phyloP scores from a whole-genome alignment of 2,329 filamentous ascomycete genomes.

The Malbranchea cinnamomea region DNA sequence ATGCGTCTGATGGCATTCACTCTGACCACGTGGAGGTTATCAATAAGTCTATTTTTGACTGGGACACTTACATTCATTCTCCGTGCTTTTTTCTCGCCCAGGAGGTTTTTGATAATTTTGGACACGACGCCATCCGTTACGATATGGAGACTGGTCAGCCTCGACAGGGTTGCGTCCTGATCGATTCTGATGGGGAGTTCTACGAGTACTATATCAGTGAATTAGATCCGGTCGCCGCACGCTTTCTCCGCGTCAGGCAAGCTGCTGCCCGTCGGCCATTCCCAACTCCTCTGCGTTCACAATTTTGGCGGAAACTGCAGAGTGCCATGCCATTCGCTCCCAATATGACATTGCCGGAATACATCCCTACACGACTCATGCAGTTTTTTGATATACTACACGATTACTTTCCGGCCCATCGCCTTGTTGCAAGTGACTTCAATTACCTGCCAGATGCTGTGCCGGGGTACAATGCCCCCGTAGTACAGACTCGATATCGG shows the following conservation, averaged over 20 bases:
- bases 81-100: conserved; percentile 97
- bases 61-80: conserved; percentile 71
- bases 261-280: conserved; percentile 43
- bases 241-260: conserved; percentile 73
- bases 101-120: conserved; percentile 97
- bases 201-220: conserved; percentile 79
- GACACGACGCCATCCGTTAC: conserved; percentile 88
- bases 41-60: conserved; percentile 90
- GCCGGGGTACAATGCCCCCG: conserved; percentile 74
- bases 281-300: conserved; percentile 29
- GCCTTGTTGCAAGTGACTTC: conserved; percentile 82
- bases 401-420: conserved; percentile 76
- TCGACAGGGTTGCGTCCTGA: conserved; percentile 75
- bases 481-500: conserved; percentile 89
- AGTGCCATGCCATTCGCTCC: conserved; percentile 53
- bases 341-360: conserved; percentile 73
- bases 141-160: conserved; percentile 66
- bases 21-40: conserved; percentile 80
- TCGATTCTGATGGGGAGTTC: conserved; percentile 75
- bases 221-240: conserved; percentile 66
- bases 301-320: conserved; percentile 45
- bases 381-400: conserved; percentile 90
- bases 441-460: conserved; percentile 70
- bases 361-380: conserved; percentile 87
- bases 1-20: conserved; percentile 58